phyloP scores from a whole-genome alignment of 2,329 filamentous ascomycete species.

The Nothophaeocryptopus gaeumannii region DNA sequence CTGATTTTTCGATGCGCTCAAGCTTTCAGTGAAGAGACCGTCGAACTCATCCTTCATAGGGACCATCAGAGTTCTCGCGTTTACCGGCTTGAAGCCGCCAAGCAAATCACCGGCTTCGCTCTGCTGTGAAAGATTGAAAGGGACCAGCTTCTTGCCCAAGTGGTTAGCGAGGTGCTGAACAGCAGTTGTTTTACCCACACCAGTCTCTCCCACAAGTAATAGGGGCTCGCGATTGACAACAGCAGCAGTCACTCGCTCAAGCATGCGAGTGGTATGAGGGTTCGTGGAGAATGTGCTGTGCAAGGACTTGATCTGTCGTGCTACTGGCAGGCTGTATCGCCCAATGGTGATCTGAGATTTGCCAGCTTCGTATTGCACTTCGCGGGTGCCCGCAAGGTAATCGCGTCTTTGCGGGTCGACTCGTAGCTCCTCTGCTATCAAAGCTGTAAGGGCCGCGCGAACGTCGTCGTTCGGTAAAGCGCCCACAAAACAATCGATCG shows the following conservation, averaged over 20 bases:
- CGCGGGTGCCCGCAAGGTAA: conserved; percentile 71
- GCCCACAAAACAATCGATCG: conserved; percentile 86
- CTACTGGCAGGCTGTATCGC: conserved; percentile 28
- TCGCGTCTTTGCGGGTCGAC: conserved; percentile 78
- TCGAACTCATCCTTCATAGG: conserved; percentile 94
- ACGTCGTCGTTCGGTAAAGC: conserved; percentile 67
- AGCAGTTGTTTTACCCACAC: conserved; percentile 95
- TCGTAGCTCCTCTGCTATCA: conserved; percentile 82
- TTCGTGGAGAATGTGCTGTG: conserved; percentile 80
- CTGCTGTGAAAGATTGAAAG: conserved; percentile 96
- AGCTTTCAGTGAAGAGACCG: conserved; percentile 80
- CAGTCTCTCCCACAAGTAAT: conserved; percentile 94
- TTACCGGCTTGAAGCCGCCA: conserved; percentile 95
- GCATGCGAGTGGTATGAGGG: conserved; percentile 73
- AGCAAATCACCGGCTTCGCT: conserved; percentile 95
- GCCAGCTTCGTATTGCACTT: conserved; percentile 62
- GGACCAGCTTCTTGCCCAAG: conserved; percentile 80
- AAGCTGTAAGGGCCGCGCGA: conserved; percentile 59
- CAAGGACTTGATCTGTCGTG: conserved; percentile 9
- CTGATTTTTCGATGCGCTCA: conserved; percentile 83
- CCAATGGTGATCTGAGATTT: conserved; percentile 31
- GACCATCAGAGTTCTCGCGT: conserved; percentile 79
- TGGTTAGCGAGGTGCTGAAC: conserved; percentile 86
- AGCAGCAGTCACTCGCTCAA: conserved; percentile 84
- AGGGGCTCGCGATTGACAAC: conserved; percentile 83